Evolutionary conservation across 1,284 basidiomycete species (phyloP).

Genomic region (Blastosporella zonata): DNA sequence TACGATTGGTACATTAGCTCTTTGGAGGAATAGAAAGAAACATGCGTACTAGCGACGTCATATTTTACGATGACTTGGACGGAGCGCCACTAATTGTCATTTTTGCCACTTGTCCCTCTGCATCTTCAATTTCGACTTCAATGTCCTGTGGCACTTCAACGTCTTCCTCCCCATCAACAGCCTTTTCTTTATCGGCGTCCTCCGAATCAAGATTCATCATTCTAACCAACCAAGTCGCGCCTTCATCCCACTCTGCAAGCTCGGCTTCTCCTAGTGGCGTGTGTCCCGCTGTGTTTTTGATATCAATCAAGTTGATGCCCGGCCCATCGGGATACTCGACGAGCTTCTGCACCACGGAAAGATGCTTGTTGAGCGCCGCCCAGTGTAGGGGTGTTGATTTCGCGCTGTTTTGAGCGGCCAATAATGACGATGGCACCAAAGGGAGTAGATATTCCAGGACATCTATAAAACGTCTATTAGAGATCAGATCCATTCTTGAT

Average conservation of each 20-base stretch:
- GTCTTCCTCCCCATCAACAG: slow-evolving; percentile 32
- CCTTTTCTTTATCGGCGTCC: slow-evolving; percentile 36
- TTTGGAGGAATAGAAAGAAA: neutral
- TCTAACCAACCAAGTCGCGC: slow-evolving; percentile 73
- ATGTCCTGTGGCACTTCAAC: slow-evolving; percentile 38
- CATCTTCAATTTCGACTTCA: slow-evolving; percentile 66
- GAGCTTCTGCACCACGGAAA: slow-evolving; percentile 63
- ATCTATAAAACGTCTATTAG: slow-evolving; percentile 55
- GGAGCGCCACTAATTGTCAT: slow-evolving; percentile 43
- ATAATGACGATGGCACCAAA: slow-evolving; percentile 52
- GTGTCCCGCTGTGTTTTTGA: slow-evolving; percentile 66
- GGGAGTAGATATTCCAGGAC: slow-evolving; percentile 69
- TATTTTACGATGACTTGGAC: slow-evolving; percentile 3
- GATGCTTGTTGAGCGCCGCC: slow-evolving; percentile 82
- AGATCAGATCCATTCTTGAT: slow-evolving; percentile 33
- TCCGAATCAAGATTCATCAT: slow-evolving; percentile 66
- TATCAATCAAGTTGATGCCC: slow-evolving; percentile 65
- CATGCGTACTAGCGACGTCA: neutral
- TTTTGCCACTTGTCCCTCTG: slow-evolving; percentile 59
- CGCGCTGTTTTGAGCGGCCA: slow-evolving; percentile 62
- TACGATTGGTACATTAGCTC: too few relatives aligned
- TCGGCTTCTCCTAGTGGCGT: slow-evolving; percentile 78
- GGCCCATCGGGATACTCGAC: slow-evolving; percentile 56
- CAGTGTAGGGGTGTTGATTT: slow-evolving; percentile 85
- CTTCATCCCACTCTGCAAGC: slow-evolving; percentile 73